Percentiles rank a stretch among this genome's conserved stretches.
These are phyloP conservation scores for Pyrus hybrid DNA, from an alignment of 331 rosid species.

Conservation along the genomic window DNA sequence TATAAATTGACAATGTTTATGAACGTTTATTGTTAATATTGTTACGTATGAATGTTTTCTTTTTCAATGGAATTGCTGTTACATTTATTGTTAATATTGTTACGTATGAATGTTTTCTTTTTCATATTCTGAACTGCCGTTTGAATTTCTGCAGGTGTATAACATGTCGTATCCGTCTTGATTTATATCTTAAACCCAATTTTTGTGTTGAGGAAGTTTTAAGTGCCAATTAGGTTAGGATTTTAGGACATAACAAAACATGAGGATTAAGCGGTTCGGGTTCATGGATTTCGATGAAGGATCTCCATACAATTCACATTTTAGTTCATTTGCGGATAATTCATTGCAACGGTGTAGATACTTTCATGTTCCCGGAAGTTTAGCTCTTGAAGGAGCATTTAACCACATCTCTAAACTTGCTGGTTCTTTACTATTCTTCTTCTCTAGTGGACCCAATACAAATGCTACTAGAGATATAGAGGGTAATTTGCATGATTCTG, in stretches of 20 bases:
- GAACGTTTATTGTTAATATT: not conserved
- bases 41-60: not conserved
- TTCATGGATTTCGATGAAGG: conserved; percentile 61
- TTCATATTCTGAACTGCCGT: not conserved
- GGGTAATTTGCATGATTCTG: conserved; percentile 32
- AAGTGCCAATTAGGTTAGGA: not conserved
- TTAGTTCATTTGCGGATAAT: conserved; percentile 49
- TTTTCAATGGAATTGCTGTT: not conserved
- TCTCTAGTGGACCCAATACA: conserved; percentile 31
- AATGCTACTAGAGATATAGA: conserved; percentile 33
- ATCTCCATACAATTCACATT: conserved; percentile 40
- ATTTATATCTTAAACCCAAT: not conserved
- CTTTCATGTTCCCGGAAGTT: conserved; percentile 40
- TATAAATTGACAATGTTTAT: not conserved
- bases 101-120: too few species aligned
- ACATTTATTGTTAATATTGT: too few species aligned
- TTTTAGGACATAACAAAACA: conserved; percentile 7
- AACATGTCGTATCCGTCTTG: not conserved
- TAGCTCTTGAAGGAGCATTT: conserved; percentile 52
- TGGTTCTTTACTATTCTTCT: conserved; percentile 45
- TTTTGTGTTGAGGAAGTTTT: not conserved
- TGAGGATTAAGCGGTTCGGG: conserved; percentile 65
- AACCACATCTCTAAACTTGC: conserved; percentile 50
- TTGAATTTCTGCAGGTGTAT: conserved; percentile 23
- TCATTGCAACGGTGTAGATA: conserved; percentile 28